Evolutionary conservation across 176 grass and related monocot genomes (phyloP), one percentile per base, ranked within the genome.

Genomic region (Aegilops tauschii): DNA sequence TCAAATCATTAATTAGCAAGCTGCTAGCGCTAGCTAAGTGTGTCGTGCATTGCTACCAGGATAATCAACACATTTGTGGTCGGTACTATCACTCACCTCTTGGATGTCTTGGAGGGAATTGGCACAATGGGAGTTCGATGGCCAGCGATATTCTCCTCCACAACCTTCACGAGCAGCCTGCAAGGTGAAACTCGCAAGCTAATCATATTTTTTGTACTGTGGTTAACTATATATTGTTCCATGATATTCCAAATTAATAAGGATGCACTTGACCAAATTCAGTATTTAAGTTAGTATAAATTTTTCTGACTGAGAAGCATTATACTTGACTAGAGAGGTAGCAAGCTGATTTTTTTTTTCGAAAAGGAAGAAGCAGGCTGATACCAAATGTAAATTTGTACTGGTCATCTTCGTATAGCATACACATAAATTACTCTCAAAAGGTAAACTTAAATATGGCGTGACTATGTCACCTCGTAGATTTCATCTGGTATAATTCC

Each of bases 401-500:
- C 8, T 70, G 18, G 47, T 52, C 25, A 75, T 75, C 3, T 75
- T 29, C 13, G 1, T 29, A 47, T 18, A 28, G 13, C 27, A 76
- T 30, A 5, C 4, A 76, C 8, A 50, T 52, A 45, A 16, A 76
- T 21, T 20, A 59, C 54, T 76, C 44, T 31, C 9, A 52, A 76
- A 76, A 30, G 14, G 8, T 45, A 5, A 67, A 37, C 5, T 16
- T 28, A 27, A 56, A 5, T 13, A 40, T 42, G 17, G 39, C 64
- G 12, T 23, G 14, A 25, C 36, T 31, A n/a, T 40, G 36, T 49
- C 71, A 93, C 91, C 88, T 93, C 69, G 61, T 68, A 93, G 40
- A 83, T 77, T 87, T 93, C 82, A 75, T 93, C 81, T 25, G 85
- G 81, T 49, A 93, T 93, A 17, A 93, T 77, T 20, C 77, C 88